Evolutionary conservation across 1,284 basidiomycete genomes (phyloP), one percentile per base, ranked within the genome.

Genomic region (Malassezia yamatoensis): DNA sequence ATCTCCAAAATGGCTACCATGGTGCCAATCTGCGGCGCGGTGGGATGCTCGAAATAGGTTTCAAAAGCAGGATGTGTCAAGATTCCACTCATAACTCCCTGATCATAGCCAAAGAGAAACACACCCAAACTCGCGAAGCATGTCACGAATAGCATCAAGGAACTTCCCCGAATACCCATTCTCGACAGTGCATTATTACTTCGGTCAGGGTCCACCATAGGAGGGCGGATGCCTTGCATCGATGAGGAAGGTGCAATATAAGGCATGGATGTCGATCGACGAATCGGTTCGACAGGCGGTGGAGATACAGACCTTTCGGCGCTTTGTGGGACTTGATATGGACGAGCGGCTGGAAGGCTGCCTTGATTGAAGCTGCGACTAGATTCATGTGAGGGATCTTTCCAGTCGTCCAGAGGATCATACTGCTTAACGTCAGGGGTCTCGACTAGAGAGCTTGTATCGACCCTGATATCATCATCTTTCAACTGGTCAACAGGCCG

Each of bases 11-110:
- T 84, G 18, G 90, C 88, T 32, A 93, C 90, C 21, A 67, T 64
- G 15, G 87, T 90, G 21, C 87, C 81, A 24, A 81, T 68, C 67
- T 80, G 75, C 51, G 77, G 76, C 0, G 78, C 66, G 8, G 81
- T 82, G 5, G 91, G 91, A 29, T 86, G 81, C 7, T 60, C 29
- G 45, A 74, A 74, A 61, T 66, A 73, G 15, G 82, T 81, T 66
- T 82, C 83, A 77, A 96, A 94, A 75, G 90, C 83, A 24, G 89
- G 88, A 0, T 88, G 88, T 18, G 91, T 96, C 75, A 96, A 93
- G 67, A 94, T 85, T 33, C 89, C 89, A 63, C 45, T 54, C 70
- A 70, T 73, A 43, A 71, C 70, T 40, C 72, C 72, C 51, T 76
- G 71, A 44, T 74, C 75, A 56, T 70, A 76, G n/a, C 74, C 75